Evolutionary conservation across 2,329 filamentous ascomycete genomes (phyloP).

Genomic region (Penicillium oxalicum): DNA sequence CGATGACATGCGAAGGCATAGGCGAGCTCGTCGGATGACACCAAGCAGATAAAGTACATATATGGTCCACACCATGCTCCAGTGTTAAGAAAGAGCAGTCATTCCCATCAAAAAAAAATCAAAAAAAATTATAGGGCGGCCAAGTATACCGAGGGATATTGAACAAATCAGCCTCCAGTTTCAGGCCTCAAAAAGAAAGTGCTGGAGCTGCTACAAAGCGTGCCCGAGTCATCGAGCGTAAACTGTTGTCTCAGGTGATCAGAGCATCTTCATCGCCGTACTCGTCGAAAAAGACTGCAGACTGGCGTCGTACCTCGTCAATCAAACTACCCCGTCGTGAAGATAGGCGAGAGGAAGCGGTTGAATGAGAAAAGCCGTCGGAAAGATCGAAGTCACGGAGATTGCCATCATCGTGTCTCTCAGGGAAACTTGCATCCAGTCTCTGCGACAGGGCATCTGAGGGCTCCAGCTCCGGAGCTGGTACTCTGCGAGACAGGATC

Average conservation of each 20-base stretch:
- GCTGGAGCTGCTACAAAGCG: too few relatives aligned
- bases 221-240: neutral
- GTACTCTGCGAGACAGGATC: constrained; percentile 26
- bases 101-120: too few relatives aligned
- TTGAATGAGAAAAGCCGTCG: constrained; percentile 20
- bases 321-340: constrained; percentile 30
- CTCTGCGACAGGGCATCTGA: constrained; percentile 19
- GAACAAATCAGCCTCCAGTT: too few relatives aligned
- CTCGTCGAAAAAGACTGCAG: constrained; percentile 44
- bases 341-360: constrained; percentile 17
- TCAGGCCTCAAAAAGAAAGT: too few relatives aligned
- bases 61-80: too few relatives aligned
- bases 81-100: too few relatives aligned
- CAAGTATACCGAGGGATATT: too few relatives aligned
- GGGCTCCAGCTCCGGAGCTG: constrained; percentile 12
- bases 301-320: constrained; percentile 42
- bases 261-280: constrained; percentile 25
- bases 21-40: too few relatives aligned
- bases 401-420: constrained; percentile 18
- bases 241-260: constrained; percentile 13
- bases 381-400: constrained; percentile 21
- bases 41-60: too few relatives aligned
- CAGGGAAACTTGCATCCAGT: constrained; percentile 26
- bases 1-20: too few relatives aligned
- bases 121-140: too few relatives aligned